Evolutionary conservation across 345 rosid species (phyloP), one percentile per base, ranked within the genome.

Genomic region (Brassica rapa): DNA sequence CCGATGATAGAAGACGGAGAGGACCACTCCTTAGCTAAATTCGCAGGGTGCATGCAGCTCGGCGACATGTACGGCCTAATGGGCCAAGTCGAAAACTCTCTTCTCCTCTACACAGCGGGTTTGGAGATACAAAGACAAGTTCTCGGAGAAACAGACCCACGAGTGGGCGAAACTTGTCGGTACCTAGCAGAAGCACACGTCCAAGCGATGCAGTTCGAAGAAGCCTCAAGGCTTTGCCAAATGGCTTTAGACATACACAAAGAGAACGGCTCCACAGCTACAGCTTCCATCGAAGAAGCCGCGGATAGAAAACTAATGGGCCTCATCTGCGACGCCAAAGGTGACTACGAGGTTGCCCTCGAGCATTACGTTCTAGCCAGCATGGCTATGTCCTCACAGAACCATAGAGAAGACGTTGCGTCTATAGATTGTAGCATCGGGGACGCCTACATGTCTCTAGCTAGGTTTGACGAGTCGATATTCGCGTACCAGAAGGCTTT

Each of bases 31-130:
- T 87, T 94, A 6, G 99, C 99, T 19, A 94, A 94, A 77, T 94
- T 94, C 57, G 89, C 97, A 1, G 97, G 99, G 32, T 94, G 98
- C 70, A 94, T 94, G 99, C 99, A 92, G 79, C 86, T 94, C 27
- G 99, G 99, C 59, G 99, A 94, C 74, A 83, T 94, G 35, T 91
- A 94, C 39, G 91, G 89, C 51, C 80, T 88, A 83, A 78, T 94
- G 80, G 98, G 98, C 55, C 98, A 94, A 77, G 80, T 85, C 27
- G 99, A 94, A 80, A 93, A 91, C 72, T 89, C 99, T 4, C 83
- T 91, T 14, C 78, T 92, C 68, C 87, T 86, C 33, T 94, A 94
- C 63, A 86, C 94, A 0, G 93, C 98, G 3, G 98, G 99, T 62
- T 74, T 94, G 80, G 98, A 94, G 90, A 91, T 94, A 0, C 98